A percentile compares a stretch with the other conserved stretches of the same genome.
These are phyloP conservation scores for Eremomyces bilateralis DNA, from an alignment of 495 filamentous ascomycete species.

Conservation along the genomic window DNA sequence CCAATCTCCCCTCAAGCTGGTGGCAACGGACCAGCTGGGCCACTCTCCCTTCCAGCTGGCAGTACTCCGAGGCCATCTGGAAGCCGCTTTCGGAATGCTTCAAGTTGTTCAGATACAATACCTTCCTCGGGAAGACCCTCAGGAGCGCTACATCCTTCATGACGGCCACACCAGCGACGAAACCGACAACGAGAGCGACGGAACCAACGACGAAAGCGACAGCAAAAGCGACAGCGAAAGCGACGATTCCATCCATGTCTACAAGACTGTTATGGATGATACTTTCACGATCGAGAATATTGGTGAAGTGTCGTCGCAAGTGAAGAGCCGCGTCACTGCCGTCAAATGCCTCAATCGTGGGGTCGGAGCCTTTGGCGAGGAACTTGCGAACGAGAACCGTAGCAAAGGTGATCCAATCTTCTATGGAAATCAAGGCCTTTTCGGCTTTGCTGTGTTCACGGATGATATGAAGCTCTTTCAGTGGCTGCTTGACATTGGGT, in stretches of 20 bases:
- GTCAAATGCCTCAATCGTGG: constrained; percentile 21
- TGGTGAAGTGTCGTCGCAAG: constrained; percentile 36
- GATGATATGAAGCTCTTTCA: constrained; percentile 22
- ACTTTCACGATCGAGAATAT: constrained; percentile 51
- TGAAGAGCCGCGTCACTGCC: constrained; percentile 35
- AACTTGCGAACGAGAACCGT: not conserved
- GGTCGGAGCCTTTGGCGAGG: constrained; percentile 19
- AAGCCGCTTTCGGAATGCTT: constrained; percentile 38
- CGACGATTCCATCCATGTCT: constrained; percentile 21
- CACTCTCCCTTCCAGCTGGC: constrained; percentile 41
- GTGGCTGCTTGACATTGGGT: constrained; percentile 24
- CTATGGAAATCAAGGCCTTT: constrained; percentile 1
- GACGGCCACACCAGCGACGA: constrained; percentile 13
- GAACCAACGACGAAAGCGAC: constrained; percentile 16
- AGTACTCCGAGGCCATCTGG: constrained; percentile 35
- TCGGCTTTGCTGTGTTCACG: constrained; percentile 19
- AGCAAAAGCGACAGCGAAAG: constrained; percentile 19
- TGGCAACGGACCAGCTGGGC: constrained; percentile 25
- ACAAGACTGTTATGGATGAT: constrained; percentile 28
- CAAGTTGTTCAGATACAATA: constrained; percentile 47
- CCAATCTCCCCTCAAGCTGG: constrained; percentile 36
- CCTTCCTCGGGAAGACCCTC: constrained; percentile 19
- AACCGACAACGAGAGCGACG: constrained; percentile 25
- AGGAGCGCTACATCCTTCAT: constrained; percentile 1
- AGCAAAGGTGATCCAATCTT: not conserved